Evolutionary conservation across 257 asterid species (phyloP).

Genomic region (Echites panduratus): DNA sequence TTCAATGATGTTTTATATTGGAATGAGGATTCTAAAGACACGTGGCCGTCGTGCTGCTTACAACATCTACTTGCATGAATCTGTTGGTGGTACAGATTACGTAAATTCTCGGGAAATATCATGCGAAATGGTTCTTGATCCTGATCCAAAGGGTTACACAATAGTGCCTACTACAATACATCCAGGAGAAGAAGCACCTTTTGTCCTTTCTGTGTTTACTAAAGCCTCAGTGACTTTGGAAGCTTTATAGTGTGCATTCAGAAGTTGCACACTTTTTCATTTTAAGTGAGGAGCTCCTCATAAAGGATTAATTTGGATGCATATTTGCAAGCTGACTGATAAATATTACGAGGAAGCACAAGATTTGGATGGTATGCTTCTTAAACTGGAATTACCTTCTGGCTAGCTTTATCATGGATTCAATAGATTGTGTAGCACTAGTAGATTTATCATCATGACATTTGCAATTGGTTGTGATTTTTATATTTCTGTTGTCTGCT

Average conservation of each 20-base stretch:
- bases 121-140: conserved; percentile 98
- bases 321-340: conserved; percentile 17
- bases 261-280: conserved; percentile 14
- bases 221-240: conserved; percentile 82
- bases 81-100: conserved; percentile 98
- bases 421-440: neutral
- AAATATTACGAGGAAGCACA: neutral
- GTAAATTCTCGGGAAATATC: conserved; percentile 98
- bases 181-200: conserved; percentile 99
- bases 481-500: neutral
- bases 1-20: conserved; percentile 91
- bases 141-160: conserved; percentile 98
- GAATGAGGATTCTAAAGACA: conserved; percentile 95
- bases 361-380: conserved; percentile 14
- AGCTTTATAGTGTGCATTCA: conserved; percentile 49
- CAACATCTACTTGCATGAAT: conserved; percentile 91
- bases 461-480: neutral
- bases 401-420: neutral
- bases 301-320: conserved; percentile 11
- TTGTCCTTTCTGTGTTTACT: conserved; percentile 92
- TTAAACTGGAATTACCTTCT: neutral
- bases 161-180: conserved; percentile 96
- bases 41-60: conserved; percentile 96
- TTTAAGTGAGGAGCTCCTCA: conserved; percentile 14
- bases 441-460: neutral